Evolutionary conservation across 306 rosid genomes (phyloP), one percentile per base, ranked within the genome.

Genomic region (Ochetophila trinervis): DNA sequence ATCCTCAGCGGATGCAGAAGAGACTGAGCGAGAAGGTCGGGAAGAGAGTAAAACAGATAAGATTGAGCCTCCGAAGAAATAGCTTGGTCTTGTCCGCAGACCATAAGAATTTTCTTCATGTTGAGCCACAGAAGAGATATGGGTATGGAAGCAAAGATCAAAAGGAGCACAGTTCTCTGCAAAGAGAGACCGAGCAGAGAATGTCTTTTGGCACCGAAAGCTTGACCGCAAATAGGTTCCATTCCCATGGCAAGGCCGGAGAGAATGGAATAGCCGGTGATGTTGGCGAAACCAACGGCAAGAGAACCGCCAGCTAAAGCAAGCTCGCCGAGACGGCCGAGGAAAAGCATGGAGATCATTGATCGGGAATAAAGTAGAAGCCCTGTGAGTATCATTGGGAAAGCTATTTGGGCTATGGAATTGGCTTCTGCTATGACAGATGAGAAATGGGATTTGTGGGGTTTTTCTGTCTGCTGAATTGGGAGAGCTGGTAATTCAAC

Each of bases 161-260:
- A 83, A 2, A 92, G 71, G 5, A 92, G 89, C 8, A 87, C 60
- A 5, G 93, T 87, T 64, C 95, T 80, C 53, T 92, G 98, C 11
- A 89, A 55, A 58, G 82, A 79, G 27, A 92, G 93, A 17, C 98
- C 98, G 9, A 92, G 84, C 2, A 92, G 80, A 3, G 70, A 65
- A 62, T 75, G 77, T 13, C 32, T 83, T 37, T 83, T 87, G 62
- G 96, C 95, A 18, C 98, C 98, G 58, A 84, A 92, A 27, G 98
- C 95, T 73, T 92, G 98, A 5, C 87, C 87, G 36, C 95, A 92
- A 71, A 92, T 82, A 5, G 98, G 95, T 40, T 89, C 97, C 96
- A 93, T 93, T n/a, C 97, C 97, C 18, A 87, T 75, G 11, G 97
- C 95, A 0, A 93, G 87, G 12, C 98, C 98, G 1, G 97, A 86